Conservation (phyloP, 2,329 filamentous ascomycete species). For the Fusarium irregulare region DNA sequence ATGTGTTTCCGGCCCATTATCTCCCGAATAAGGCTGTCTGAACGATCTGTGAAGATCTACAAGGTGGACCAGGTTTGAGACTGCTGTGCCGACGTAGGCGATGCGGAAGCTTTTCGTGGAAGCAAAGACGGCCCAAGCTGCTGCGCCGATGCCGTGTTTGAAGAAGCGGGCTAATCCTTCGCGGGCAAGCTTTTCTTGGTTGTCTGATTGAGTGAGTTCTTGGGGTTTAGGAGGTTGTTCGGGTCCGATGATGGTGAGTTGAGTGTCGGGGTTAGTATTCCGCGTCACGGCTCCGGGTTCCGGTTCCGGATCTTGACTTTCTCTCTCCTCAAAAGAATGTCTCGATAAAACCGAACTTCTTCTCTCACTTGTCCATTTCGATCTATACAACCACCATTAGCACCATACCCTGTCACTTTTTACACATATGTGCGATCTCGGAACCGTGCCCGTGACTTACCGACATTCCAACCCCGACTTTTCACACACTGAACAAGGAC, state of each 20-base stretch:
- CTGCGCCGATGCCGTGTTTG: constrained; percentile 41
- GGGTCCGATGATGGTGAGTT: constrained; percentile 11
- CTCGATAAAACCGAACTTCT: constrained; percentile 22
- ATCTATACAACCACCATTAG: constrained; percentile 21
- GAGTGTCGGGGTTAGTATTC: neutral
- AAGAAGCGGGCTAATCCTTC: constrained; percentile 43
- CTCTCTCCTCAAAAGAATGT: neutral
- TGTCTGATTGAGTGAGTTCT: constrained; percentile 14
- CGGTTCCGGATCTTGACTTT: constrained; percentile 18
- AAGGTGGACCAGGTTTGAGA: constrained; percentile 41
- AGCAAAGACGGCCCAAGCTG: constrained; percentile 42
- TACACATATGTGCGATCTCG: neutral
- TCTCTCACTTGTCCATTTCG: constrained; percentile 40
- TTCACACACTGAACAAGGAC: constrained; percentile 42
- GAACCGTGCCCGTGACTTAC: constrained; percentile 35
- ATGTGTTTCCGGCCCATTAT: constrained; percentile 27
- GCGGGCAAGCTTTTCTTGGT: constrained; percentile 41
- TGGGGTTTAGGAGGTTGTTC: constrained; percentile 4
- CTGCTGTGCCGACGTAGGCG: constrained; percentile 43
- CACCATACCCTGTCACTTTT: no score
- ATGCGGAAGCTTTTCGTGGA: constrained; percentile 44
- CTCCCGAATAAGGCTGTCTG: constrained; percentile 36
- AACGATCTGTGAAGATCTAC: constrained; percentile 43
- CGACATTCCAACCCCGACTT: constrained; percentile 43
- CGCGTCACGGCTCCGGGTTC: constrained; percentile 16